Evolutionary conservation across 1,284 basidiomycete species (phyloP).

Genomic region (Apiotrichum brassicae): DNA sequence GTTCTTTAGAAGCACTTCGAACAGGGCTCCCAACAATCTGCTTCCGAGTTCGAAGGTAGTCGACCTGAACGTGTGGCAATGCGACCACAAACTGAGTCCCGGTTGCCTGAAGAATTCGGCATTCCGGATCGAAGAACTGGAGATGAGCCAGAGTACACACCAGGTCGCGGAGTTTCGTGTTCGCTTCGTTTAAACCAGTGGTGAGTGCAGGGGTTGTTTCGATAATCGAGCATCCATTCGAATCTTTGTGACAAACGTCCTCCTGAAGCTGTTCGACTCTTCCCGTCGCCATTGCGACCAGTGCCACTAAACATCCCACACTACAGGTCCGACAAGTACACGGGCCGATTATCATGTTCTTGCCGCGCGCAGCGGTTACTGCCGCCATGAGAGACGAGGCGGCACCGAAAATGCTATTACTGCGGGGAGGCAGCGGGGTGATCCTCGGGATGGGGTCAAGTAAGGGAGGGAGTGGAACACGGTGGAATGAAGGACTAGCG

Average conservation of each 20-base stretch:
- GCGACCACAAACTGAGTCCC: neutral
- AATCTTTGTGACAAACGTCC: neutral
- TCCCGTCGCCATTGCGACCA: neutral
- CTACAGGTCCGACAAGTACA: neutral
- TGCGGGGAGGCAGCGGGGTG: neutral
- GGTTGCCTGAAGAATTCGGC: neutral
- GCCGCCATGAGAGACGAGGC: neutral
- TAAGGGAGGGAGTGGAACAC: too few species aligned
- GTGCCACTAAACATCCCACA: neutral
- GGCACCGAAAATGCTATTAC: neutral
- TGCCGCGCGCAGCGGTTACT: neutral
- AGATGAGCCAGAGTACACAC: neutral
- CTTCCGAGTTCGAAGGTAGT: neutral
- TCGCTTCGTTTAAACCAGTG: neutral
- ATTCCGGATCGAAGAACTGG: neutral
- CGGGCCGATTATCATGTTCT: conserved; percentile 1
- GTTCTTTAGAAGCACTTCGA: too few species aligned
- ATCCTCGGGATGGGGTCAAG: too few species aligned
- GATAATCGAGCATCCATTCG: neutral
- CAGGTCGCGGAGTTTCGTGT: neutral
- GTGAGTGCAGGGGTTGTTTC: neutral
- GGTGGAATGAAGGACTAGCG: too few species aligned
- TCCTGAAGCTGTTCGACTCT: neutral
- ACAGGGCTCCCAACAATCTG: neutral
- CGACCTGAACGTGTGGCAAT: neutral